Conservation (phyloP, 176 grass and related monocot genomes). For the Hyparrhenia diplandra region DNA sequence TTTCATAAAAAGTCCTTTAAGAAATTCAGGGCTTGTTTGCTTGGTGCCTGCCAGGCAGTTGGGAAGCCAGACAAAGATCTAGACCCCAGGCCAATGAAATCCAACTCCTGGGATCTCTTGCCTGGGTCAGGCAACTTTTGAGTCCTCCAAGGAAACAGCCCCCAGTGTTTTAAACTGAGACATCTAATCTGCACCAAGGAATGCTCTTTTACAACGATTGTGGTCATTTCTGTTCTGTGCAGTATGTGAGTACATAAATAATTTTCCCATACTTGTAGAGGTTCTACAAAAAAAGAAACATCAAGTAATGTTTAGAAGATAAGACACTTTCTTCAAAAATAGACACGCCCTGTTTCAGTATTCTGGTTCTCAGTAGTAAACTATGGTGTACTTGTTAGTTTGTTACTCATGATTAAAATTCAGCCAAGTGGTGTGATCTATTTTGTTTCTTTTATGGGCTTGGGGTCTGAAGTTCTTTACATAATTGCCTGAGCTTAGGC, state of each 20-base stretch:
- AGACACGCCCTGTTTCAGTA: neutral
- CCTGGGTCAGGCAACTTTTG: neutral
- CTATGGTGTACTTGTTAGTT: neutral
- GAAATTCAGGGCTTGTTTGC: neutral
- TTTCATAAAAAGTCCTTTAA: neutral
- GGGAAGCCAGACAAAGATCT: neutral
- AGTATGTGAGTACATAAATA: neutral
- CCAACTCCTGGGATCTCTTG: neutral
- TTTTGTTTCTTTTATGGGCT: constrained; percentile 5
- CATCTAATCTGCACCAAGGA: neutral
- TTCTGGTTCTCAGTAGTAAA: constrained; percentile 1
- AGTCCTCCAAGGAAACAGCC: neutral
- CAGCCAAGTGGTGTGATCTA: neutral
- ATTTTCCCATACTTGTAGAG: neutral
- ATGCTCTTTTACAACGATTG: neutral
- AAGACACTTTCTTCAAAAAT: neutral
- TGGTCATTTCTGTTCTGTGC: neutral
- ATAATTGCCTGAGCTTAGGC: neutral
- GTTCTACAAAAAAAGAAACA: neutral
- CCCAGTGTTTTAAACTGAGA: neutral
- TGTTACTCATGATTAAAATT: constrained; percentile 3
- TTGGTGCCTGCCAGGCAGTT: neutral
- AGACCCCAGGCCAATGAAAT: neutral
- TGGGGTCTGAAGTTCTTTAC: neutral
- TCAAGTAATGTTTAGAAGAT: neutral